Conservation (phyloP, 2,329 filamentous ascomycete species). For the Penicillium brevicompactum region DNA sequence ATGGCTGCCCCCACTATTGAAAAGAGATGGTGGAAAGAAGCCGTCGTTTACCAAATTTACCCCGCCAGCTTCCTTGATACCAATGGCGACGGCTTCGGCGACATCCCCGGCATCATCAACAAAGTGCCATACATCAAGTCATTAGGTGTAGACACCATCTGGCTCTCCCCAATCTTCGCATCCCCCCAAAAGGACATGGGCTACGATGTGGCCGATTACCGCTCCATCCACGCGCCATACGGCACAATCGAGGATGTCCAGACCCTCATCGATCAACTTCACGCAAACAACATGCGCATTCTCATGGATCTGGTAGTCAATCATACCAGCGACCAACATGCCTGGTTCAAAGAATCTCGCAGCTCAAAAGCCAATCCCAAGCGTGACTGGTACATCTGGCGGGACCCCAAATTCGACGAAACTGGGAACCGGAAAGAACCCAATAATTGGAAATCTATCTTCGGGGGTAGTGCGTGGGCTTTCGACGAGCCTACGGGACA, state of each 20-base stretch:
- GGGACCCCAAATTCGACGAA: constrained; percentile 42
- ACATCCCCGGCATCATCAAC: constrained; percentile 64
- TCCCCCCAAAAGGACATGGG: constrained; percentile 69
- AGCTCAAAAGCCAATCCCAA: constrained; percentile 60
- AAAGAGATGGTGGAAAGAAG: constrained; percentile 38
- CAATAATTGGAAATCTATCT: constrained; percentile 70
- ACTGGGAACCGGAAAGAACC: constrained; percentile 64
- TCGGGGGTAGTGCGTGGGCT: constrained; percentile 44
- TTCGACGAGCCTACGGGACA: constrained; percentile 69
- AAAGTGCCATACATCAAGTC: constrained; percentile 61
- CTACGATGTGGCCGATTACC: constrained; percentile 66
- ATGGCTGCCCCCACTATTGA: not conserved
- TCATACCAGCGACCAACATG: constrained; percentile 53
- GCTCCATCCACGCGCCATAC: constrained; percentile 62
- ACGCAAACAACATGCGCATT: constrained; percentile 62
- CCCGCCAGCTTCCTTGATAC: constrained; percentile 47
- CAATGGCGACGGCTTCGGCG: constrained; percentile 61
- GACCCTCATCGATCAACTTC: constrained; percentile 56
- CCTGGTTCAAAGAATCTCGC: constrained; percentile 66
- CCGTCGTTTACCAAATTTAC: constrained; percentile 32
- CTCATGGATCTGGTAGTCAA: constrained; percentile 74
- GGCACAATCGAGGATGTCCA: constrained; percentile 45
- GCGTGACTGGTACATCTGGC: constrained; percentile 65
- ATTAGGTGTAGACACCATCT: constrained; percentile 65
- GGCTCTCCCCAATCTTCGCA: constrained; percentile 67